Evolutionary conservation across 2,329 filamentous ascomycete genomes (phyloP), one percentile per base, ranked within the genome.

Genomic region (Aureobasidium sp.): DNA sequence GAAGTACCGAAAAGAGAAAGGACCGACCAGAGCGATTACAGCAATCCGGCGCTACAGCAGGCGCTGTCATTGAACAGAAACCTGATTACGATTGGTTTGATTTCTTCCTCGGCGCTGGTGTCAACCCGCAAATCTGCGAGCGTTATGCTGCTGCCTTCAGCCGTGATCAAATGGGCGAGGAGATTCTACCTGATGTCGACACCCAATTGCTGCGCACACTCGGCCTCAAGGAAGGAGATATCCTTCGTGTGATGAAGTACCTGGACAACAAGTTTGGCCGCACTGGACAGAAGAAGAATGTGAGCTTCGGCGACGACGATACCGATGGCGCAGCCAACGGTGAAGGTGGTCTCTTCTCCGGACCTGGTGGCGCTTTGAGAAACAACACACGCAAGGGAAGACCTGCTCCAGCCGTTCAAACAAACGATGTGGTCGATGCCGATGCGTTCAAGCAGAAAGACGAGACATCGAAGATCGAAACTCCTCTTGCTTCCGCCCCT

Each of bases 11-110:
- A 43, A 70, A 74, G 38, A 69, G 69, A 53, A 89, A 85, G 71
- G 82, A 80, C 1, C 65, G 69, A 57, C 60, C 64, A 62, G 70
- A 67, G 53, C 40, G 51, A 43, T 37, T 55, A 15, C 60, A 58
- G 35, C 40, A 57, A 19, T 50, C 61, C 60, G 66, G 62, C 53
- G 64, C 66, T 43, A 60, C 63, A 9, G 78, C 82, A 9, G 87
- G 87, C 13, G 86, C 83, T n/a, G 81, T 81, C 1, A 77, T 90
- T 33, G 81, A 87, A 65, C 78, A 81, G 69, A 87, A 86, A 73
- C 80, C 88, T 0, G 87, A 94, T 50, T 95, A 97, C 71, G 94
- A 99, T 72, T 99, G 94, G 94, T 99, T 99, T 69, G 91, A 96
- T 71, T 97, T 99, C 77, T 99, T 99, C 79, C 78, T 99, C 42